Conservation (phyloP, 805 yeast genomes). For the Lachancea dasiensis region DNA sequence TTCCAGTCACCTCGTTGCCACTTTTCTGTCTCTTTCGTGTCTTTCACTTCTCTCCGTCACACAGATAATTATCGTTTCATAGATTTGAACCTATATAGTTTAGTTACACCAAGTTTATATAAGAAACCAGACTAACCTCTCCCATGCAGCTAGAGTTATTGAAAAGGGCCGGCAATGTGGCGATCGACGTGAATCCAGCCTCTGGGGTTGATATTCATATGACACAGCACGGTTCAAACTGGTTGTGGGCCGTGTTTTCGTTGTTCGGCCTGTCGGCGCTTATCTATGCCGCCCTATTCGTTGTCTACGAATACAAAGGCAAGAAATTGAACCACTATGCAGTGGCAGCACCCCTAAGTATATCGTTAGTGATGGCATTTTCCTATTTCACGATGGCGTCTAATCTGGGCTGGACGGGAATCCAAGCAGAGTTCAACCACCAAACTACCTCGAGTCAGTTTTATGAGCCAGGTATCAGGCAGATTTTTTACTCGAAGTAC, state of each 20-base stretch:
- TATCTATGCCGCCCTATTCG: slow-evolving; percentile 14
- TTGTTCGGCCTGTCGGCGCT: slow-evolving; percentile 13
- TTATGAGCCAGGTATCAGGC: slow-evolving; percentile 33
- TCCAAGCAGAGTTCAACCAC: slow-evolving; percentile 37
- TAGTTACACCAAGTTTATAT: neutral
- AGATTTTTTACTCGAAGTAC: slow-evolving; percentile 40
- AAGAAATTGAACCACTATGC: slow-evolving; percentile 14
- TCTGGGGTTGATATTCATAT: slow-evolving; percentile 43
- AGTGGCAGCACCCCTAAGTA: slow-evolving; percentile 30
- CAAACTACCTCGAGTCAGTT: slow-evolving; percentile 26
- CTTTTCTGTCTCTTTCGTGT: too few species aligned
- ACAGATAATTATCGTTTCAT: too few species aligned
- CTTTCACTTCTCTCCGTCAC: too few species aligned
- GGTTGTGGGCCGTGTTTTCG: slow-evolving; percentile 61
- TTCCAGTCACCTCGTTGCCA: too few species aligned
- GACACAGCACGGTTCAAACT: slow-evolving; percentile 55
- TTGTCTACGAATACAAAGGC: slow-evolving; percentile 13
- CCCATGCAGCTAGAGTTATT: slow-evolving; percentile 8
- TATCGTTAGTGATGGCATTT: slow-evolving; percentile 34
- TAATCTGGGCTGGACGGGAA: slow-evolving; percentile 40
- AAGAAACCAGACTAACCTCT: too few species aligned
- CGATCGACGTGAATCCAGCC: slow-evolving; percentile 40
- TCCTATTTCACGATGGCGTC: slow-evolving; percentile 43
- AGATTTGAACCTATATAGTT: neutral
- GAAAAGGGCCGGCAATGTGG: slow-evolving; percentile 33